Evolutionary conservation across 371 early-diverging fungal genomes (phyloP).

Genomic region (Chytridium lagenaria): DNA sequence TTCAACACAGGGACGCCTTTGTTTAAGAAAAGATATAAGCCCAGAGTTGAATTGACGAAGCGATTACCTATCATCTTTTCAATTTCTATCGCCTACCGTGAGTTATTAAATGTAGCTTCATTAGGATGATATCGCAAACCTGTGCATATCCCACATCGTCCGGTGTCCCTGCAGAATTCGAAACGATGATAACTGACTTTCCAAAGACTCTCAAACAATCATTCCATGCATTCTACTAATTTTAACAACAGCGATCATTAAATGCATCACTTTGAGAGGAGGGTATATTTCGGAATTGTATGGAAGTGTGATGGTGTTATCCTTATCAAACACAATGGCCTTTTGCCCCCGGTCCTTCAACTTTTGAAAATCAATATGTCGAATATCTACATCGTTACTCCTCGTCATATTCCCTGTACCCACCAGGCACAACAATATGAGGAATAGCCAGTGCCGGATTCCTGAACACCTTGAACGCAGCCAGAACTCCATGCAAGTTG

Average conservation of each 20-base stretch:
- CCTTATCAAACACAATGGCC: constrained; percentile 82
- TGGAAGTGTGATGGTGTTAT: constrained; percentile 91
- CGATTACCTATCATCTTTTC: constrained; percentile 44
- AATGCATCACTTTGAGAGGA: constrained; percentile 64
- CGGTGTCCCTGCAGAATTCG: constrained; percentile 90
- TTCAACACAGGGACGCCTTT: constrained; percentile 44
- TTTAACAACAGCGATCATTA: not conserved
- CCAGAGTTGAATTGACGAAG: constrained; percentile 12
- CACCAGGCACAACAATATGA: constrained; percentile 75
- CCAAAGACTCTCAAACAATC: constrained; percentile 71
- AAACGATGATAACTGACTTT: constrained; percentile 74
- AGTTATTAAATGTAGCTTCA: constrained; percentile 5
- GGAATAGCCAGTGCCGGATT: constrained; percentile 78
- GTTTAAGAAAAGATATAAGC: not conserved
- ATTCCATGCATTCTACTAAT: constrained; percentile 67
- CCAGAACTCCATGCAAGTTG: constrained; percentile 70
- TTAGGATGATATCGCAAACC: constrained; percentile 47
- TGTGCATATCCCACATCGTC: constrained; percentile 69
- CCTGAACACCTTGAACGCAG: constrained; percentile 61
- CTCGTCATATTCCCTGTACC: not conserved
- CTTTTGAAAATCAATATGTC: constrained; percentile 66
- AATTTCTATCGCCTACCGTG: constrained; percentile 24
- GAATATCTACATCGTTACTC: too few species aligned
- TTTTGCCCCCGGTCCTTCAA: constrained; percentile 67
- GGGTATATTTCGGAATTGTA: constrained; percentile 74